phyloP scores from a whole-genome alignment of 768 basidiomycete species.

The Boletus reticuloceps region DNA sequence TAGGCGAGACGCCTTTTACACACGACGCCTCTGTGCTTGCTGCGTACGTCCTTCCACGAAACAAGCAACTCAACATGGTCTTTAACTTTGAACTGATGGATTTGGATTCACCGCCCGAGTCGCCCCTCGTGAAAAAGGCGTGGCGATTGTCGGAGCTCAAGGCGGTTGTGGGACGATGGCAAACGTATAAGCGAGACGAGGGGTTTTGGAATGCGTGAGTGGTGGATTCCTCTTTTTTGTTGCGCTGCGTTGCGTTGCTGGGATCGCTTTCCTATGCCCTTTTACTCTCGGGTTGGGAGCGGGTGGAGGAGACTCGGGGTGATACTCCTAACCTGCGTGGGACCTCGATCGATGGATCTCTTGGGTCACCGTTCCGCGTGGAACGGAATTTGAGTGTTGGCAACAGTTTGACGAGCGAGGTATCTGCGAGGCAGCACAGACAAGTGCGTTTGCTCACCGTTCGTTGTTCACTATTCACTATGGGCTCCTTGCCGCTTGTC shows the following conservation, averaged over 20 bases:
- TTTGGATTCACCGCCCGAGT: slow-evolving; percentile 46
- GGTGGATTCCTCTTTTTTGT: neutral
- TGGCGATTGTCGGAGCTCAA: slow-evolving; percentile 58
- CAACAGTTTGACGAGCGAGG: slow-evolving; percentile 14
- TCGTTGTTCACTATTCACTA: neutral
- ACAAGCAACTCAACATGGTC: slow-evolving; percentile 63
- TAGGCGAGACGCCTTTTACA: slow-evolving; percentile 63
- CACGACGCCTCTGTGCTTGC: slow-evolving; percentile 50
- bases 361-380: slow-evolving; percentile 1
- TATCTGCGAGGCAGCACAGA: slow-evolving; percentile 19
- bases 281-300: neutral
- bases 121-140: slow-evolving; percentile 39
- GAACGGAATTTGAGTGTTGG: slow-evolving; percentile 7
- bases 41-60: slow-evolving; percentile 51
- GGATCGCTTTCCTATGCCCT: neutral
- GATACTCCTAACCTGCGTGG: slow-evolving; percentile 1
- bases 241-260: no score
- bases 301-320: neutral
- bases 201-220: slow-evolving; percentile 69
- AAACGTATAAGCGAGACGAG: slow-evolving; percentile 51
- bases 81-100: slow-evolving; percentile 66
- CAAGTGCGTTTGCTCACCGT: slow-evolving; percentile 1
- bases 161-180: slow-evolving; percentile 49
- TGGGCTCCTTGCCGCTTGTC: no score
- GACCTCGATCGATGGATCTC: slow-evolving; percentile 14